These are phyloP conservation scores for Heliamphora pulchella DNA, from an alignment of 179 eudicot species.

Conservation along the genomic window DNA sequence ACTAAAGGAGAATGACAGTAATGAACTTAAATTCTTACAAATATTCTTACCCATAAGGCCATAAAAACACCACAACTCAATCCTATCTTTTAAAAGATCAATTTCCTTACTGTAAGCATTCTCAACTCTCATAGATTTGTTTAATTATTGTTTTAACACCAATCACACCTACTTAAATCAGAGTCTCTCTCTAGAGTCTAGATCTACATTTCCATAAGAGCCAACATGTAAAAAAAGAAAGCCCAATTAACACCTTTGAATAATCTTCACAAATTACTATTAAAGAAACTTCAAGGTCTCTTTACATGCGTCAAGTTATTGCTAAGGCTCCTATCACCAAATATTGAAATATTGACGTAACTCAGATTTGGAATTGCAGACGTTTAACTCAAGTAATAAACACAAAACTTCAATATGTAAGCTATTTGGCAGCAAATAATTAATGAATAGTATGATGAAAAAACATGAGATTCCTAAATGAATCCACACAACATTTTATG, in stretches of 20 bases:
- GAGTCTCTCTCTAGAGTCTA: not conserved
- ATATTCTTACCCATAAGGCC: not conserved
- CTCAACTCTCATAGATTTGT: not conserved
- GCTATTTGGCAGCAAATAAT: no score
- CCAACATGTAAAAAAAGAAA: not conserved
- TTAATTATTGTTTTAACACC: not conserved
- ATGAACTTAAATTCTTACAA: not conserved
- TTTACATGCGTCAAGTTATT: not conserved
- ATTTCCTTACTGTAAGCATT: not conserved
- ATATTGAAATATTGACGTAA: not conserved
- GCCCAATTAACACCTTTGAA: not conserved
- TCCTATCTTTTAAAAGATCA: not conserved
- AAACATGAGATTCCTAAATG: no score
- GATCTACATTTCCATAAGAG: not conserved
- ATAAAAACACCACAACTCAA: not conserved
- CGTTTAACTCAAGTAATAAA: not conserved
- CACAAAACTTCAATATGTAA: not conserved
- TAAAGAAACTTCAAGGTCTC: not conserved
- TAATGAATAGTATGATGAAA: no score
- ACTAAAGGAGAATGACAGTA: conserved; percentile 6
- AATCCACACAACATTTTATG: no score
- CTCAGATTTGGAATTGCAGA: not conserved
- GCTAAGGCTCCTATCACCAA: not conserved
- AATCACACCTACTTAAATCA: not conserved
- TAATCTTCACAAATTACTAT: not conserved